These are phyloP conservation scores for Thalassiosira mediterranea DNA, from an alignment of 352 stramenopile species.

Conservation along the genomic window DNA sequence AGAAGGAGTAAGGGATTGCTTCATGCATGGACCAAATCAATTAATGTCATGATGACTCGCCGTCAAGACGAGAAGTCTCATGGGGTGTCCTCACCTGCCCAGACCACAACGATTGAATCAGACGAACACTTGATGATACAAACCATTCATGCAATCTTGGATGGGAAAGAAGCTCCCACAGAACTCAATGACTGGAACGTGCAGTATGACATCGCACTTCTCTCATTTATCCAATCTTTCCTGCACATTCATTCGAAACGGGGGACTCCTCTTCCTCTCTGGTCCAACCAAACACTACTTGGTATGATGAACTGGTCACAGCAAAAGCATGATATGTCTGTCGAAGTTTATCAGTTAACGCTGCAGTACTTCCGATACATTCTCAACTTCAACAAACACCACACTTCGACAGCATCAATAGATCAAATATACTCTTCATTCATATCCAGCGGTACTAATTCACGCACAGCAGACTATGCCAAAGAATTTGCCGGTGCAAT, in stretches of 20 bases:
- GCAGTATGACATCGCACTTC: constrained; percentile 26
- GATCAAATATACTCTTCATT: constrained; percentile 16
- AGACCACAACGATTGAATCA: constrained; percentile 3
- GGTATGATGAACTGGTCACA: constrained; percentile 45
- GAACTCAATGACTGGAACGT: constrained; percentile 11
- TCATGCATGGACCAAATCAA: constrained; percentile 16
- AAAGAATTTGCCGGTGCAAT: constrained; percentile 22
- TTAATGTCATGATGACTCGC: constrained; percentile 26
- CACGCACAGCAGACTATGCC: neutral
- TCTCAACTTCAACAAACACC: neutral
- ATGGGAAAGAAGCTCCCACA: neutral
- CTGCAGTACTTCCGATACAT: constrained; percentile 15
- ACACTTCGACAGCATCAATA: neutral
- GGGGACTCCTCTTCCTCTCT: neutral
- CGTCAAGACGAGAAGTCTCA: constrained; percentile 2
- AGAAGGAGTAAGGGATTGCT: neutral
- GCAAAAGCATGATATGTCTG: constrained; percentile 14
- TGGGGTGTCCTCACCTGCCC: too few species aligned
- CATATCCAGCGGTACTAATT: neutral
- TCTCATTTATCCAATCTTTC: constrained; percentile 27
- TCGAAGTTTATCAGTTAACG: constrained; percentile 12
- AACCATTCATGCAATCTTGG: constrained; percentile 34
- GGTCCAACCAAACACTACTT: constrained; percentile 16
- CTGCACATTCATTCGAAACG: neutral
- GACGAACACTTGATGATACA: constrained; percentile 19